Conservation (phyloP, 2,329 filamentous ascomycete genomes). For the Xylariomycetidae sp. region DNA sequence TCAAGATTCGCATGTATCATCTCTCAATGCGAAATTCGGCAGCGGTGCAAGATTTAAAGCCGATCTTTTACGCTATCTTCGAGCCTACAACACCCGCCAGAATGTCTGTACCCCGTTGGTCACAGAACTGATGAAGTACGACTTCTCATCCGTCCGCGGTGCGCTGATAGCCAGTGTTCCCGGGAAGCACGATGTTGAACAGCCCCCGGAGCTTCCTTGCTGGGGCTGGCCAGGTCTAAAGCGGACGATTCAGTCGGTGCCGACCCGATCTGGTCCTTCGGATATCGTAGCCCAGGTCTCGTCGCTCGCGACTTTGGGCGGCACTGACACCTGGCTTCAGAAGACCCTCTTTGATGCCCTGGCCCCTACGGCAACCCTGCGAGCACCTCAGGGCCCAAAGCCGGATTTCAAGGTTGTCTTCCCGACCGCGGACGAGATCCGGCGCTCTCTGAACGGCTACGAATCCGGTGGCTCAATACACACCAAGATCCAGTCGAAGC, state of each 20-base stretch:
- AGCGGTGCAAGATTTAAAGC: slow-evolving; percentile 66
- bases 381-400: slow-evolving; percentile 12
- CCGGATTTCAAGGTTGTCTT: slow-evolving; percentile 68
- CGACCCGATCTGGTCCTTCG: slow-evolving; percentile 12
- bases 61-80: slow-evolving; percentile 68
- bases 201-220: slow-evolving; percentile 43
- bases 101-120: slow-evolving; percentile 49
- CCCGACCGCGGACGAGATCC: slow-evolving; percentile 73
- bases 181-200: slow-evolving; percentile 50
- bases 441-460: slow-evolving; percentile 72
- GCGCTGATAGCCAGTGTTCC: slow-evolving; percentile 76
- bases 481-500: slow-evolving; percentile 63
- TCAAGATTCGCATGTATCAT: slow-evolving; percentile 1
- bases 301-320: slow-evolving; percentile 73
- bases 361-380: slow-evolving; percentile 2
- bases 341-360: slow-evolving; percentile 54
- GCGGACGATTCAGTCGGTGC: slow-evolving; percentile 42
- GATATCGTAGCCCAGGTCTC: slow-evolving; percentile 64
- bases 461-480: slow-evolving; percentile 73
- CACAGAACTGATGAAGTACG: slow-evolving; percentile 51
- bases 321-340: slow-evolving; percentile 65
- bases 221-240: slow-evolving; percentile 73
- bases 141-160: slow-evolving; percentile 65
- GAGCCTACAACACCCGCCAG: slow-evolving; percentile 57
- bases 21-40: slow-evolving; percentile 36